Conservation (phyloP, 2,329 filamentous ascomycete species). For the Fusarium sp. region DNA sequence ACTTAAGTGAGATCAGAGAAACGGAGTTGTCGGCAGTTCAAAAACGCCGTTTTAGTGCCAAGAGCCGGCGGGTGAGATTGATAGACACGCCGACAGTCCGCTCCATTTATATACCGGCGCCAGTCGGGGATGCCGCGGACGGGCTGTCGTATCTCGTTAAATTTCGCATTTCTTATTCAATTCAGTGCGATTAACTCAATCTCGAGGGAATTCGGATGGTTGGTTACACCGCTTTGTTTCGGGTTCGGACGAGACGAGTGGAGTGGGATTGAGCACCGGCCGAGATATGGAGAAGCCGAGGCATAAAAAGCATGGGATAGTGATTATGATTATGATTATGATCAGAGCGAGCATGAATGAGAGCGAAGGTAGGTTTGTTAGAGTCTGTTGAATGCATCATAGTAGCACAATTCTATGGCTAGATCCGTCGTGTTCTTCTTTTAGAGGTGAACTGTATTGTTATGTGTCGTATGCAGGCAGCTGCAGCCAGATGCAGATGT, state of each 20-base stretch:
- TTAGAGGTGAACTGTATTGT: neutral
- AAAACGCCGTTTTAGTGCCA: constrained; percentile 14
- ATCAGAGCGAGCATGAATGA: too few relatives aligned
- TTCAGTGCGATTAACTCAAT: neutral
- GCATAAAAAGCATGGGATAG: neutral
- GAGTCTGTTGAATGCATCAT: neutral
- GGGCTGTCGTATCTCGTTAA: neutral
- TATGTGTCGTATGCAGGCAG: neutral
- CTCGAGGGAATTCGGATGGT: constrained; percentile 9
- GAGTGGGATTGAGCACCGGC: constrained; percentile 5
- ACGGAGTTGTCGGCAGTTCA: constrained; percentile 5
- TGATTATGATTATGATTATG: too few relatives aligned
- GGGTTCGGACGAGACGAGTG: constrained; percentile 2
- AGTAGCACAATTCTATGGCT: constrained; percentile 6
- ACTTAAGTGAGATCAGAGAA: too few relatives aligned
- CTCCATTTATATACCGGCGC: neutral
- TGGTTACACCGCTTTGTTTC: constrained; percentile 12
- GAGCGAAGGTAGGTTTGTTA: too few relatives aligned
- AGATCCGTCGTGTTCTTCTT: constrained; percentile 1
- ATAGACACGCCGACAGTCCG: neutral
- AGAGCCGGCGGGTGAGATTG: neutral
- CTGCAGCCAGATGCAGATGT: neutral
- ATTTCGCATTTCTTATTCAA: neutral
- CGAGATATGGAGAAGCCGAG: constrained; percentile 1
- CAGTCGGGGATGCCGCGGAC: neutral